phyloP scores from a whole-genome alignment of 2,329 filamentous ascomycete species.

The Lojkania enalia region DNA sequence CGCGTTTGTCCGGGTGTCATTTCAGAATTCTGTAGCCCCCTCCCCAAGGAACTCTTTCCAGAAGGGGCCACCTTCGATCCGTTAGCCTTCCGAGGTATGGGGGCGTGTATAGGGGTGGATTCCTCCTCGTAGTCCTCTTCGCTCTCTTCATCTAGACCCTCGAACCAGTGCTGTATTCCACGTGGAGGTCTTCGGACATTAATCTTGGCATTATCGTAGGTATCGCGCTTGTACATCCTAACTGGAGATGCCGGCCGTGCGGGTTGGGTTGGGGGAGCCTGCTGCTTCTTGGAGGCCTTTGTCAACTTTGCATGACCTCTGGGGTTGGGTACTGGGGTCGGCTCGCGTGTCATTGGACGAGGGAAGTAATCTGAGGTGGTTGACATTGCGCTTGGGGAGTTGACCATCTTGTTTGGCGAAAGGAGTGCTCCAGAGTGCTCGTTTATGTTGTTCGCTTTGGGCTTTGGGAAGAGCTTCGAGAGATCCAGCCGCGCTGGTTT shows the following conservation, averaged over 20 bases:
- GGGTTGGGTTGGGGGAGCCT: slow-evolving; percentile 15
- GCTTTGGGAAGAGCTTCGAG: slow-evolving; percentile 48
- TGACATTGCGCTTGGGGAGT: slow-evolving; percentile 47
- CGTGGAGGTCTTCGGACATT: slow-evolving; percentile 52
- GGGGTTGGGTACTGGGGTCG: slow-evolving; percentile 28
- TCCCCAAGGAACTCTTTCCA: slow-evolving; percentile 24
- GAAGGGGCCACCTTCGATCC: slow-evolving; percentile 15
- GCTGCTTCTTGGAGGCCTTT: slow-evolving; percentile 28
- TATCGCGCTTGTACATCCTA: slow-evolving; percentile 39
- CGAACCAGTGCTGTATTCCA: slow-evolving; percentile 57
- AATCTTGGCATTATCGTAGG: slow-evolving; percentile 52
- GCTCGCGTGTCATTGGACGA: slow-evolving; percentile 36
- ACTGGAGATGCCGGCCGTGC: slow-evolving; percentile 24
- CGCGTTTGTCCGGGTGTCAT: slow-evolving; percentile 11
- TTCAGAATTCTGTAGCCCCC: slow-evolving; percentile 14
- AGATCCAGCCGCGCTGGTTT: slow-evolving; percentile 47
- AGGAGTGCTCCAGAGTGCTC: slow-evolving; percentile 29
- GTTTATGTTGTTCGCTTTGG: slow-evolving; percentile 26
- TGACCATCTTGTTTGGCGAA: slow-evolving; percentile 46
- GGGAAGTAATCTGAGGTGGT: slow-evolving; percentile 43
- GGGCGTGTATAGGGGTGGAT: slow-evolving; percentile 15
- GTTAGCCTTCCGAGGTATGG: slow-evolving; percentile 15
- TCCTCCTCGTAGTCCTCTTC: slow-evolving; percentile 33
- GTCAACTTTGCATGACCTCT: slow-evolving; percentile 27
- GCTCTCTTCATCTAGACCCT: slow-evolving; percentile 49